A percentile compares a stretch with the other conserved stretches of the same genome.
These are phyloP conservation scores for Neoboletus brunneissimus DNA, from an alignment of 768 basidiomycete genomes.

Conservation along the genomic window DNA sequence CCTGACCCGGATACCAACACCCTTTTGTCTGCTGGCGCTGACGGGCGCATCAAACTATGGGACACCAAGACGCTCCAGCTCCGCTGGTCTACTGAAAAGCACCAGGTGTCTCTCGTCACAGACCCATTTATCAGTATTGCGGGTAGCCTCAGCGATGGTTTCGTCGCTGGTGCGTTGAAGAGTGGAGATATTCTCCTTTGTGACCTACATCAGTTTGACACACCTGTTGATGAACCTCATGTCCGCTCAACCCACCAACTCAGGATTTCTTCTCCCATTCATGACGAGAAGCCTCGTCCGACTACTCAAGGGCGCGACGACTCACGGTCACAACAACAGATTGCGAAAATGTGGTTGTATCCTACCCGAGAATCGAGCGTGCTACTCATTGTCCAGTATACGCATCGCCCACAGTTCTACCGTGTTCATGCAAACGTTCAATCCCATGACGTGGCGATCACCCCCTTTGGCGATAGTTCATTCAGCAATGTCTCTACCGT, in stretches of 20 bases:
- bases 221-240: slow-evolving; percentile 7
- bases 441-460: slow-evolving; percentile 30
- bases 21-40: slow-evolving; percentile 54
- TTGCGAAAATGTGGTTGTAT: slow-evolving; percentile 20
- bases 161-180: slow-evolving; percentile 48
- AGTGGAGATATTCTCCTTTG: slow-evolving; percentile 61
- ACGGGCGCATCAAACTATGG: slow-evolving; percentile 77
- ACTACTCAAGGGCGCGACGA: neutral
- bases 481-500: slow-evolving; percentile 52
- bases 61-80: slow-evolving; percentile 51
- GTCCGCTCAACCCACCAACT: slow-evolving; percentile 26
- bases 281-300: slow-evolving; percentile 6
- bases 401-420: slow-evolving; percentile 50
- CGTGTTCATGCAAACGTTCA: slow-evolving; percentile 41
- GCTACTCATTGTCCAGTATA: slow-evolving; percentile 49
- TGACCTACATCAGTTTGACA: slow-evolving; percentile 39
- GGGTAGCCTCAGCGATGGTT: slow-evolving; percentile 40
- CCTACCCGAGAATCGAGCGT: slow-evolving; percentile 4
- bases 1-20: slow-evolving; percentile 43
- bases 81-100: slow-evolving; percentile 58
- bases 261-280: slow-evolving; percentile 38
- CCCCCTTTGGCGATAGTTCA: slow-evolving; percentile 50
- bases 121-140: slow-evolving; percentile 55
- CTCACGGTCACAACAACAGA: neutral
- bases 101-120: slow-evolving; percentile 33